Evolutionary conservation across 257 asterid species (phyloP).

Genomic region (Cinchona pubescens): DNA sequence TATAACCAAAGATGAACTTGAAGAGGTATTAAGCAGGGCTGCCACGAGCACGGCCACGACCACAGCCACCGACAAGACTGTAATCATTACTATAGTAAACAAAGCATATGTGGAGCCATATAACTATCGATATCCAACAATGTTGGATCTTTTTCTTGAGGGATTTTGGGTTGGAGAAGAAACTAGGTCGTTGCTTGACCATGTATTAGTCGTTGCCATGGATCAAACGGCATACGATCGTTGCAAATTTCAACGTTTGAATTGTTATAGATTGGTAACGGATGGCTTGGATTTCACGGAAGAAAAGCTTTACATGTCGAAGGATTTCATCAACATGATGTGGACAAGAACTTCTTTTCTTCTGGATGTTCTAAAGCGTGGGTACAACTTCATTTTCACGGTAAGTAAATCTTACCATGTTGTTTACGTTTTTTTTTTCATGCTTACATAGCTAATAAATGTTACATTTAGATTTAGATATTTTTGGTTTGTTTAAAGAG

Average conservation of each 20-base stretch:
- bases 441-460: background rate
- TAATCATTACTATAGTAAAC: constrained; percentile 58
- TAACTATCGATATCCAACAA: constrained; percentile 43
- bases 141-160: constrained; percentile 75
- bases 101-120: constrained; percentile 60
- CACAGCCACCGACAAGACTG: constrained; percentile 43
- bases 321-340: constrained; percentile 75
- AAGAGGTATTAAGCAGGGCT: constrained; percentile 44
- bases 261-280: constrained; percentile 50
- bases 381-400: constrained; percentile 69
- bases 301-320: constrained; percentile 62
- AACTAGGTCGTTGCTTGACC: constrained; percentile 41
- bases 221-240: constrained; percentile 56
- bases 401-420: constrained; percentile 35
- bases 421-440: background rate
- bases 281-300: constrained; percentile 38
- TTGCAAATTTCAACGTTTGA: constrained; percentile 51
- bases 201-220: constrained; percentile 58
- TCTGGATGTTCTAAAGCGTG: constrained; percentile 50
- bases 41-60: no score
- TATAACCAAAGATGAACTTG: constrained; percentile 31
- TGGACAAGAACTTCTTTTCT: constrained; percentile 70
- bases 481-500: background rate
- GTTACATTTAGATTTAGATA: no score
- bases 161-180: constrained; percentile 74